Base-by-base conservation (phyloP, 169 alveolate species). In the Cryptosporidium baileyi region DNA sequence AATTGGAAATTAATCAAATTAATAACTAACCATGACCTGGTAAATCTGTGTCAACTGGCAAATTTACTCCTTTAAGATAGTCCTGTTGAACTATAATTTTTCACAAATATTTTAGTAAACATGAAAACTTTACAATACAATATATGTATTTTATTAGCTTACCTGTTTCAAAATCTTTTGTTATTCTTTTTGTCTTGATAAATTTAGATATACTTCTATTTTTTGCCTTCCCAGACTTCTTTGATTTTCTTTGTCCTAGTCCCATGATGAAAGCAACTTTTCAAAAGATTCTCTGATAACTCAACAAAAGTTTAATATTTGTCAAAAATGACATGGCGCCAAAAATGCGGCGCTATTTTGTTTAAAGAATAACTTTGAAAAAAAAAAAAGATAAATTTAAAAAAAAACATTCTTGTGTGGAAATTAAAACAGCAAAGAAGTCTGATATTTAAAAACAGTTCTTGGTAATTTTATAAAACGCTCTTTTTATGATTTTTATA, bases 101-200 rank as follows among this genome's bases (percentile, higher is more conserved):
- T 41, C 49, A 41, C 61, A 0, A 51, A 43, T 43, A 43, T 11
- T 0, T 15, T 51, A 19, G 26, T 7, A 51, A 15, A 0, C 26
- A 0, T 0, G 8, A 0, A 51, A 19, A 15, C n/a, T 13, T 51
- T 11, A 19, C 0, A 7, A 51, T 11, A 41, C 49, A 41, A 41
- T 41, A n/a, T n/a, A n/a, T n/a, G n/a, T n/a, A 41, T 13, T 47
- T 1, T 13, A 19, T 17, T 11, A 65, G 54, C 85, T 4, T 17
- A 74, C 85, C 85, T 52, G 67, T 74, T 24, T 74, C 85, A 51
- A 74, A 74, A n/a, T 74, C 85, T 38, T 74, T 74, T 17, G 74
- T 74, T 47, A 67, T 54, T 41, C 85, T 74, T 43, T 74, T 74
- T 6, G 85, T 74, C 15, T 74, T 74, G 11, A 74, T 60, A 30